phyloP scores from a whole-genome alignment of 169 alveolate species.

The Cryptosporidium baileyi region DNA sequence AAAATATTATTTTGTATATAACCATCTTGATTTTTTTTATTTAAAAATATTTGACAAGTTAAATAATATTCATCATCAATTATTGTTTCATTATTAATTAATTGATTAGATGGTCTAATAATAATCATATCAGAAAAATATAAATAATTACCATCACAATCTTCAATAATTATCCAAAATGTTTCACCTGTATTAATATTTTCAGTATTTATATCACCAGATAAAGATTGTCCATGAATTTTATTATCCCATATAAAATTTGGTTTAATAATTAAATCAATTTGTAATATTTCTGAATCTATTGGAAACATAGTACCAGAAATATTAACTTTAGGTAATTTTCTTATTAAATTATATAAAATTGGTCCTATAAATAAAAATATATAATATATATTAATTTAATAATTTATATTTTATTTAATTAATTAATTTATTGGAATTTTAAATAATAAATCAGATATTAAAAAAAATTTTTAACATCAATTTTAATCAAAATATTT shows the following conservation, averaged over 20 bases:
- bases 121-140: conserved; percentile 78
- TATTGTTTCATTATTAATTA: neutral
- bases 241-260: conserved; percentile 93
- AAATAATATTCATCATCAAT: conserved; percentile 31
- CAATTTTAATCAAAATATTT: neutral
- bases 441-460: neutral
- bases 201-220: conserved; percentile 27
- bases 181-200: conserved; percentile 90
- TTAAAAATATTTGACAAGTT: conserved; percentile 60
- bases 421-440: neutral
- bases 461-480: neutral
- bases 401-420: neutral
- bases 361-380: conserved; percentile 15
- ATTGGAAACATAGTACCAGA: conserved; percentile 18
- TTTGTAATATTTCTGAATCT: conserved; percentile 18
- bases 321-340: conserved; percentile 17
- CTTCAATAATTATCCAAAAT: conserved; percentile 96
- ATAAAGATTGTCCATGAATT: conserved; percentile 69
- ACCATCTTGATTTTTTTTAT: neutral
- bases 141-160: conserved; percentile 94
- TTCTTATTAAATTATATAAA: conserved; percentile 45
- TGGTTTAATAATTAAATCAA: conserved; percentile 80
- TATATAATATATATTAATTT: neutral
- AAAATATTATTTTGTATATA: conserved; percentile 77
- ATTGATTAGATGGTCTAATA: neutral